A percentile compares a stretch with the other conserved stretches of the same genome.
These are phyloP conservation scores for Globisporangium nagaii DNA, from an alignment of 352 stramenopile genomes.

Conservation along the genomic window DNA sequence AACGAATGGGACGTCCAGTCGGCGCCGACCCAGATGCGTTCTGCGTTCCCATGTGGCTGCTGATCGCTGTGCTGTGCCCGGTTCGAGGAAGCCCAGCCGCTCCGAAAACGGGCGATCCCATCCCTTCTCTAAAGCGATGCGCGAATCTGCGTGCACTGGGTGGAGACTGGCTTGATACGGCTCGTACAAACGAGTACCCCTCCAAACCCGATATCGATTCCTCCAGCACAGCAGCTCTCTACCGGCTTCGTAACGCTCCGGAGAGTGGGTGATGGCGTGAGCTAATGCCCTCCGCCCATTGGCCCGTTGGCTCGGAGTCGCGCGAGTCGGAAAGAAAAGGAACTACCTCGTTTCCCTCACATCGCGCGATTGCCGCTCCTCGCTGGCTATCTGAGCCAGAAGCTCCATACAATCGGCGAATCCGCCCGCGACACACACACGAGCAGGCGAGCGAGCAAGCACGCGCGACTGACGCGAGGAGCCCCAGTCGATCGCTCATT, in stretches of 20 bases:
- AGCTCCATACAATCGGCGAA: background rate
- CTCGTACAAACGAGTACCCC: background rate
- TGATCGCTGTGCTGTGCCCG: too few relatives aligned
- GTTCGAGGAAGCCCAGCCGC: too few relatives aligned
- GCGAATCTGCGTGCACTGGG: too few relatives aligned
- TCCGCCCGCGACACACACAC: background rate
- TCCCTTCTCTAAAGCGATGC: background rate
- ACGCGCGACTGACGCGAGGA: too few relatives aligned
- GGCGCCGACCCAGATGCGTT: background rate
- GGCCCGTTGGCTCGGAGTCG: too few relatives aligned
- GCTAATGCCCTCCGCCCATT: background rate
- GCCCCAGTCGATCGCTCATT: too few relatives aligned
- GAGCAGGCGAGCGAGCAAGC: too few relatives aligned
- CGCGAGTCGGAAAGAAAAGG: slow-evolving; percentile 6
- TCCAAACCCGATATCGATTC: background rate
- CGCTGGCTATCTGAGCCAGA: slow-evolving; percentile 11
- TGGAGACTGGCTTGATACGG: too few relatives aligned
- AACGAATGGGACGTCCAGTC: background rate
- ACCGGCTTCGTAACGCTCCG: too few relatives aligned
- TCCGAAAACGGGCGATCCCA: too few relatives aligned
- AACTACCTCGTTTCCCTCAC: background rate
- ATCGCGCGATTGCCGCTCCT: background rate
- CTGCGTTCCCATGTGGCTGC: background rate
- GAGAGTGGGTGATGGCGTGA: background rate
- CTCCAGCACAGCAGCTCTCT: background rate